These are phyloP conservation scores for Fraxinus platypoda DNA, from an alignment of 305 asterid genomes.

Conservation along the genomic window DNA sequence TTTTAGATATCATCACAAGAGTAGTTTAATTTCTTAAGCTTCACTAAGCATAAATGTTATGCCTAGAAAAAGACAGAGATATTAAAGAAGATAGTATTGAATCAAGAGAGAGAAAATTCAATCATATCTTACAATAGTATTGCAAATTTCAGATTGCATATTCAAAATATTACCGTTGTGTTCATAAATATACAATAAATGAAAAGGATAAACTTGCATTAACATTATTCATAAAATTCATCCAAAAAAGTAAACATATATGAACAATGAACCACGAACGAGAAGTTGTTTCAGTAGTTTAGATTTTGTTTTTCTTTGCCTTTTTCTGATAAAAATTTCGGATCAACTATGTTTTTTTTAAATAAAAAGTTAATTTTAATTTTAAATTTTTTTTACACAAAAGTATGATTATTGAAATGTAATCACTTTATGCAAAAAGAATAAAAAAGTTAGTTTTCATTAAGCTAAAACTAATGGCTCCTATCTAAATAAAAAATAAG, in stretches of 20 bases:
- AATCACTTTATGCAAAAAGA: neutral
- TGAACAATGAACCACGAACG: neutral
- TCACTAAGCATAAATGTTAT: neutral
- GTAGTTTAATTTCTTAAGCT: neutral
- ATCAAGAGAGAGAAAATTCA: neutral
- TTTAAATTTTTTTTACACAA: too few relatives aligned
- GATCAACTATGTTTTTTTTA: neutral
- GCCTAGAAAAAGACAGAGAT: neutral
- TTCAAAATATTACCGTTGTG: neutral
- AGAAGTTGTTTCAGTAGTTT: neutral
- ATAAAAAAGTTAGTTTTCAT: neutral
- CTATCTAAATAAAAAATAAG: neutral
- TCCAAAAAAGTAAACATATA: neutral
- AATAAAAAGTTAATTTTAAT: neutral
- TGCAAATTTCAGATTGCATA: neutral
- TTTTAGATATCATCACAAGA: neutral
- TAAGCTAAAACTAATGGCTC: neutral
- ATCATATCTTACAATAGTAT: neutral
- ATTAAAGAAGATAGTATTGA: neutral
- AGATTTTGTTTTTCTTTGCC: neutral
- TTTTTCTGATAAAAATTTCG: neutral
- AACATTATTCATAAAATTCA: neutral
- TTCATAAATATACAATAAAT: neutral
- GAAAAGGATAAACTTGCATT: neutral
- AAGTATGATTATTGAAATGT: neutral